phyloP scores from a whole-genome alignment of 1,139 yeast genomes.

The Zhuliangozyma parablackwelliae region DNA sequence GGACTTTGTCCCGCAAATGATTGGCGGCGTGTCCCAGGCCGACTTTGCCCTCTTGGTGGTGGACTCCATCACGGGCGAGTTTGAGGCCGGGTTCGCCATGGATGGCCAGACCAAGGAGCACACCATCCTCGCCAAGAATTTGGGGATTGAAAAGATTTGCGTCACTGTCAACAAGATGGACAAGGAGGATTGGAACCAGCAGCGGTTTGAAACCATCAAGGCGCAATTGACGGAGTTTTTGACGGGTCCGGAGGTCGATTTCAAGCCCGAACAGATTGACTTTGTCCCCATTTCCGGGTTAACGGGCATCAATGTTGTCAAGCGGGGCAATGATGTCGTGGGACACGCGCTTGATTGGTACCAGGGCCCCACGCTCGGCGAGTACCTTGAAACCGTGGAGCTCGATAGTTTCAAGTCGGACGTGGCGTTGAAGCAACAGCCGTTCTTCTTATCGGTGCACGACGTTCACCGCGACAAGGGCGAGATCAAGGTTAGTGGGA shows the following conservation, averaged over 20 bases:
- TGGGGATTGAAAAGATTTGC: slow-evolving; percentile 74
- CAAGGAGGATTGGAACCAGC: slow-evolving; percentile 62
- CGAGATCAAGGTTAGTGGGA: slow-evolving; percentile 57
- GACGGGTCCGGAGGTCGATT: slow-evolving; percentile 55
- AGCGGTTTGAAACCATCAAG: slow-evolving; percentile 60
- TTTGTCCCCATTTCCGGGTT: slow-evolving; percentile 88
- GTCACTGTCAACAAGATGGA: slow-evolving; percentile 91
- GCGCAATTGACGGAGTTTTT: slow-evolving; percentile 58
- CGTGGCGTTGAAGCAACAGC: slow-evolving; percentile 22
- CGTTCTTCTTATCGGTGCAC: slow-evolving; percentile 47
- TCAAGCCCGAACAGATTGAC: slow-evolving; percentile 40
- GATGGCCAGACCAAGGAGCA: slow-evolving; percentile 97
- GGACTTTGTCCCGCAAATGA: slow-evolving; percentile 54
- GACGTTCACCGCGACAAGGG: slow-evolving; percentile 35
- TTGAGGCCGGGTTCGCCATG: slow-evolving; percentile 79
- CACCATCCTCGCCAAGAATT: slow-evolving; percentile 71
- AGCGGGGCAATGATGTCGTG: slow-evolving; percentile 17
- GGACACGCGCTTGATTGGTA: slow-evolving; percentile 51
- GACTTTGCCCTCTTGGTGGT: slow-evolving; percentile 71
- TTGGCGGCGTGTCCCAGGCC: slow-evolving; percentile 50
- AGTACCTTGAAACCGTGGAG: slow-evolving; percentile 43
- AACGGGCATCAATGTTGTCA: slow-evolving; percentile 75
- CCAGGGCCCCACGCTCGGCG: slow-evolving; percentile 60
- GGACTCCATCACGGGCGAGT: slow-evolving; percentile 79
- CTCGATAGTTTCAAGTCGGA: slow-evolving; percentile 13